phyloP scores from a whole-genome alignment of 2,329 filamentous ascomycete genomes.

The Botryosphaeria dothidea region DNA sequence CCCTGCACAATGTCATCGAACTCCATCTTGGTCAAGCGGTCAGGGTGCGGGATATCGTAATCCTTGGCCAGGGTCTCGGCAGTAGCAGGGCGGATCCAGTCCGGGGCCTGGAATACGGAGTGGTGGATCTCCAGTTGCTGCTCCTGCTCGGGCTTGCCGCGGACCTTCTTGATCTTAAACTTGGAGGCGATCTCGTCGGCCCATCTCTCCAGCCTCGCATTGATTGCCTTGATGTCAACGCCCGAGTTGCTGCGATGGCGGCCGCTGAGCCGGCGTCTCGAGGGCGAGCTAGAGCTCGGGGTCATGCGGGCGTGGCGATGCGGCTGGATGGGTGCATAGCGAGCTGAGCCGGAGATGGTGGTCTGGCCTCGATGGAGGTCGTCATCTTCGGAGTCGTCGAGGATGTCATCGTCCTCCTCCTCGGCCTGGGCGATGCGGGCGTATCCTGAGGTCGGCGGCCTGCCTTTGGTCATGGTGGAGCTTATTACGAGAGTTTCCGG shows the following conservation, averaged over 20 bases:
- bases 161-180: constrained; percentile 83
- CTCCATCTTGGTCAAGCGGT: constrained; percentile 72
- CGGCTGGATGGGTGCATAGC: constrained; percentile 51
- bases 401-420: constrained; percentile 46
- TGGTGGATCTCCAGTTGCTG: constrained; percentile 94
- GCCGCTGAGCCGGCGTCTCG: constrained; percentile 35
- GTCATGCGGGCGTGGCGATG: constrained; percentile 46
- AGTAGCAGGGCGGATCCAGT: constrained; percentile 79
- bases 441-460: constrained; percentile 50
- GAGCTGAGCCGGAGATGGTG: constrained; percentile 35
- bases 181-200: constrained; percentile 96
- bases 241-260: constrained; percentile 75
- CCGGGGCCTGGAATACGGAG: constrained; percentile 92
- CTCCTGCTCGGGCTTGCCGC: constrained; percentile 73
- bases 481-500: not conserved
- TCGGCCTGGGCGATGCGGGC: constrained; percentile 55
- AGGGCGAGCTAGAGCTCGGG: constrained; percentile 39
- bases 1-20: constrained; percentile 90
- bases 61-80: constrained; percentile 68
- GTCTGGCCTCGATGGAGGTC: constrained; percentile 32
- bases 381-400: constrained; percentile 39
- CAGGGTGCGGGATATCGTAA: constrained; percentile 55
- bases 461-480: constrained; percentile 32
- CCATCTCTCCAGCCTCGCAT: constrained; percentile 92
- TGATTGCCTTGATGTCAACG: constrained; percentile 97